phyloP scores from a whole-genome alignment of 129 eudicot genomes.

The Flaveria brownii region DNA sequence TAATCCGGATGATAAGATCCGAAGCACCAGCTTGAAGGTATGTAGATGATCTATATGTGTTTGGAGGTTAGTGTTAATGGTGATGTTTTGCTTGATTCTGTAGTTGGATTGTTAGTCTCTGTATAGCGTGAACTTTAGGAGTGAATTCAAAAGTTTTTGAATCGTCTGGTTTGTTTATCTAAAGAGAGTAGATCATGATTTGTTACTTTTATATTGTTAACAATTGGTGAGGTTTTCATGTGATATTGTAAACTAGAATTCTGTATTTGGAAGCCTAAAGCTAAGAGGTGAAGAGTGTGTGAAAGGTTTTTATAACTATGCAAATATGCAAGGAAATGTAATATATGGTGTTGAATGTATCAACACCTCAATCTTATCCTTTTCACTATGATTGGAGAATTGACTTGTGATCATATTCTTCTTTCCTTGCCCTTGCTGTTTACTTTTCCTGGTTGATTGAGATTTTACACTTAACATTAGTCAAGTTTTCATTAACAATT shows the following conservation, averaged over 20 bases:
- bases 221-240: not conserved
- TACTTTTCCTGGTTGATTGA: not conserved
- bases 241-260: not conserved
- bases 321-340: not conserved
- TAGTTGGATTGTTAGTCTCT: conserved; percentile 18
- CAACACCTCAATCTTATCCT: not conserved
- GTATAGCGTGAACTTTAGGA: not conserved
- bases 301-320: not conserved
- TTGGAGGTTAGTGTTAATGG: not conserved
- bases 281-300: not conserved
- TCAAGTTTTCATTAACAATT: not conserved
- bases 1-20: conserved; percentile 85
- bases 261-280: not conserved
- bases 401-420: conserved; percentile 14
- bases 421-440: not conserved
- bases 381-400: conserved; percentile 3
- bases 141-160: not conserved
- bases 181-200: conserved; percentile 4
- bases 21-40: conserved; percentile 82
- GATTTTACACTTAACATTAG: not conserved
- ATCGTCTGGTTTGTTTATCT: not conserved
- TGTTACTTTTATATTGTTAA: not conserved
- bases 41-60: not conserved
- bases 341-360: not conserved
- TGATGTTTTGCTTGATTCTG: conserved; percentile 12